These are phyloP conservation scores for Lumnitzera racemosa DNA, from an alignment of 345 rosid species.

Conservation along the genomic window DNA sequence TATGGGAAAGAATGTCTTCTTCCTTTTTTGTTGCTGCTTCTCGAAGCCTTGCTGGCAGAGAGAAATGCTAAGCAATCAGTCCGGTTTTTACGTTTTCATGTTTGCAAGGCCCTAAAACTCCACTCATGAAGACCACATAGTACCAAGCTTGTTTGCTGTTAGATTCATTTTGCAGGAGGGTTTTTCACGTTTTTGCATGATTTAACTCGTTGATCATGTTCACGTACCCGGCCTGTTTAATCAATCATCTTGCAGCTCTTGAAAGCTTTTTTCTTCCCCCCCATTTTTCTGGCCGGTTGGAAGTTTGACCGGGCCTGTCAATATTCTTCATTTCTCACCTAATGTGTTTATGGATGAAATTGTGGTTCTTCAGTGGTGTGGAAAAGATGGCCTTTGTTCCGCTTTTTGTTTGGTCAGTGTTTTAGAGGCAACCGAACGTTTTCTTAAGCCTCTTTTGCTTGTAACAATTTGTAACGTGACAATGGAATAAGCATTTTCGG, in stretches of 20 bases:
- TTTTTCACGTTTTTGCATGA: conserved; percentile 25
- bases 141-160: conserved; percentile 30
- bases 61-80: conserved; percentile 6
- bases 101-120: conserved; percentile 18
- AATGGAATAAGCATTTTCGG: background rate
- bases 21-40: background rate
- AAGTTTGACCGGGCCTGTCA: conserved; percentile 10
- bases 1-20: background rate
- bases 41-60: background rate
- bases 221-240: conserved; percentile 23
- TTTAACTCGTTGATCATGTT: conserved; percentile 25
- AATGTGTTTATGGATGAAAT: conserved; percentile 7
- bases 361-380: conserved; percentile 15
- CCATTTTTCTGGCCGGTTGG: conserved; percentile 9
- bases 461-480: background rate
- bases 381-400: conserved; percentile 22
- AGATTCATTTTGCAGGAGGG: conserved; percentile 37
- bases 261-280: conserved; percentile 4
- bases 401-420: conserved; percentile 9
- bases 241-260: conserved; percentile 26
- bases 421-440: conserved; percentile 18
- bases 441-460: conserved; percentile 19
- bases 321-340: conserved; percentile 3
- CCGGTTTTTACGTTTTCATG: conserved; percentile 1
- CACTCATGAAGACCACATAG: conserved; percentile 19